A percentile compares a stretch with the other conserved stretches of the same genome.
These are phyloP conservation scores for Uromyces viciae-fabae DNA, from an alignment of 1,284 basidiomycete species.

Conservation along the genomic window DNA sequence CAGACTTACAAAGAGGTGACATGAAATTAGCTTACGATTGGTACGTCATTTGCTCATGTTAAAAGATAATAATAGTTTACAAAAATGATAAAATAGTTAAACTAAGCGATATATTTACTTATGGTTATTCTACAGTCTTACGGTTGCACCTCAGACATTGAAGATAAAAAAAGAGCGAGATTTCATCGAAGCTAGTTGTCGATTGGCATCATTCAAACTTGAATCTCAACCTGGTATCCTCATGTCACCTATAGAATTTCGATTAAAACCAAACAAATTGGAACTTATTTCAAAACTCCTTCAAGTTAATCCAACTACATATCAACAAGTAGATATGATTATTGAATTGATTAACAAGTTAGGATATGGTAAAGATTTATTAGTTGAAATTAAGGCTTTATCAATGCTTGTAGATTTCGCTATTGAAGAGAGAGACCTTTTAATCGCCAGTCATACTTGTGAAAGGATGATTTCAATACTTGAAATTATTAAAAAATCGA, in stretches of 20 bases:
- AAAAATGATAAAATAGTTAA: neutral
- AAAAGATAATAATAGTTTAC: neutral
- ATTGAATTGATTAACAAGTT: slow-evolving; percentile 81
- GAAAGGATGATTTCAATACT: slow-evolving; percentile 69
- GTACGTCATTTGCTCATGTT: slow-evolving; percentile 59
- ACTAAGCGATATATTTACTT: neutral
- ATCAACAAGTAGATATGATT: slow-evolving; percentile 81
- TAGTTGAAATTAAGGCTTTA: slow-evolving; percentile 72
- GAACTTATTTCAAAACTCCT: slow-evolving; percentile 72
- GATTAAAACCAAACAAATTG: slow-evolving; percentile 77
- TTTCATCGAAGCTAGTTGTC: slow-evolving; percentile 89
- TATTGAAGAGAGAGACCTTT: slow-evolving; percentile 72
- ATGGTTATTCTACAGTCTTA: slow-evolving; percentile 61
- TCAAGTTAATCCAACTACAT: slow-evolving; percentile 73
- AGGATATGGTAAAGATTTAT: slow-evolving; percentile 67
- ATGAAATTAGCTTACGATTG: slow-evolving; percentile 95
- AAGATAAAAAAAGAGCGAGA: slow-evolving; percentile 69
- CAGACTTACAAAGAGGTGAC: slow-evolving; percentile 82
- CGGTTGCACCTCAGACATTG: slow-evolving; percentile 67
- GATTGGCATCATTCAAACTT: slow-evolving; percentile 76
- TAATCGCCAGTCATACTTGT: slow-evolving; percentile 67
- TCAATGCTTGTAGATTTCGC: slow-evolving; percentile 84
- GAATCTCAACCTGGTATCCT: slow-evolving; percentile 68
- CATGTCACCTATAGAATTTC: slow-evolving; percentile 82
- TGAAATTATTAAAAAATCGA: slow-evolving; percentile 57